phyloP scores from a whole-genome alignment of 305 asterid species.

The Fraxinus ornus region DNA sequence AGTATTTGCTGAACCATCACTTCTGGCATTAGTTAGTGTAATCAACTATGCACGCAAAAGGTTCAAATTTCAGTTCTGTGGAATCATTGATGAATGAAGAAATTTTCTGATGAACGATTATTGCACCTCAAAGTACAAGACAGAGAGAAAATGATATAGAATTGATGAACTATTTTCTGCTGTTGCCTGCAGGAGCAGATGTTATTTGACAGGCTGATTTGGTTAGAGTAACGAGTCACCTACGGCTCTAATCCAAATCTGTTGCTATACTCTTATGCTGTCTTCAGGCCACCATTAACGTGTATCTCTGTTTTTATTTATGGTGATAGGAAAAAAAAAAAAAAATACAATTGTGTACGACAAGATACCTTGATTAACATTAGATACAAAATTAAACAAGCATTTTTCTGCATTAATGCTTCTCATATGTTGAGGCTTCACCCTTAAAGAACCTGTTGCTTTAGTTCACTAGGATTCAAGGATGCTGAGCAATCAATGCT shows the following conservation, averaged over 20 bases:
- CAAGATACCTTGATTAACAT: background rate
- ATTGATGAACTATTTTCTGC: background rate
- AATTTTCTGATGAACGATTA: background rate
- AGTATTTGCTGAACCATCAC: constrained; percentile 20
- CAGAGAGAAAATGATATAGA: background rate
- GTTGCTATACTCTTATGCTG: background rate
- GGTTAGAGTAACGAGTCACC: background rate
- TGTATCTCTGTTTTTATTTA: background rate
- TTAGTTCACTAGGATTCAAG: background rate
- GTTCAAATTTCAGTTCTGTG: background rate
- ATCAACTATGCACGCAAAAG: background rate
- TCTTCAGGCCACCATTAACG: background rate
- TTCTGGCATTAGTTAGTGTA: constrained; percentile 3
- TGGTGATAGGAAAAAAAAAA: background rate
- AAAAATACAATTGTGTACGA: background rate
- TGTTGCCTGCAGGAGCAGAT: background rate
- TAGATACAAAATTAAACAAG: background rate
- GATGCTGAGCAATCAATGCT: background rate
- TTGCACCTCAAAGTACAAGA: background rate
- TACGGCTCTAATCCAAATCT: background rate
- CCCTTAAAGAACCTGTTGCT: background rate
- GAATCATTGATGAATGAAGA: background rate
- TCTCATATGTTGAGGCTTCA: background rate
- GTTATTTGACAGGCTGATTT: background rate
- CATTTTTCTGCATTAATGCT: background rate